phyloP scores from a whole-genome alignment of 1,284 basidiomycete species.

The Sanghuangporus sanghuang region DNA sequence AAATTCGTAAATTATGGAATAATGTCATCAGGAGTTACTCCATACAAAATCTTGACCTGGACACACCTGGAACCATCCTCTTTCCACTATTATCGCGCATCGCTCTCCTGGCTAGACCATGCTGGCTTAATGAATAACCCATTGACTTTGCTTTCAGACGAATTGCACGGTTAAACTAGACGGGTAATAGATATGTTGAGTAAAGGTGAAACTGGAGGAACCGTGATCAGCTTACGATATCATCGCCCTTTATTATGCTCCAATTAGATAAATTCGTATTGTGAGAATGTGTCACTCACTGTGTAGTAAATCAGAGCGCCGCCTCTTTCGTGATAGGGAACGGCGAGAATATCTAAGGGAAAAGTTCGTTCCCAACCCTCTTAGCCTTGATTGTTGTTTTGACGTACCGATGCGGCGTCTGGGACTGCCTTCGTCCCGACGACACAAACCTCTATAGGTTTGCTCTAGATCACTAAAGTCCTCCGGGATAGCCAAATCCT shows the following conservation, averaged over 20 bases:
- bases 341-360: conserved; percentile 56
- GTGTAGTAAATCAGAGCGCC: conserved; percentile 89
- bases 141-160: conserved; percentile 77
- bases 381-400: neutral
- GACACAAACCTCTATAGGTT: conserved; percentile 78
- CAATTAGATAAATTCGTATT: conserved; percentile 23
- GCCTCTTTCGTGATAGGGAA: conserved; percentile 75
- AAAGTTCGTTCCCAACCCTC: neutral
- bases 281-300: conserved; percentile 35
- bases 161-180: conserved; percentile 85
- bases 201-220: too few relatives aligned
- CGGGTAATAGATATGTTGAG: conserved; percentile 1
- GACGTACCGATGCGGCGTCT: conserved; percentile 71
- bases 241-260: conserved; percentile 58
- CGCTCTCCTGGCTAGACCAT: conserved; percentile 69
- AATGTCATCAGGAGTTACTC: neutral
- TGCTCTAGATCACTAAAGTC: conserved; percentile 64
- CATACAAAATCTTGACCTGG: neutral
- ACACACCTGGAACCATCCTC: conserved; percentile 60
- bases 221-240: conserved; percentile 52
- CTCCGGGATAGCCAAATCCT: conserved; percentile 71
- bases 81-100: conserved; percentile 62
- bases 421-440: conserved; percentile 25
- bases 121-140: conserved; percentile 85
- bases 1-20: too few relatives aligned